Conservation (phyloP, 2,329 filamentous ascomycete species). For the Ceratocystis diversiconidia region DNA sequence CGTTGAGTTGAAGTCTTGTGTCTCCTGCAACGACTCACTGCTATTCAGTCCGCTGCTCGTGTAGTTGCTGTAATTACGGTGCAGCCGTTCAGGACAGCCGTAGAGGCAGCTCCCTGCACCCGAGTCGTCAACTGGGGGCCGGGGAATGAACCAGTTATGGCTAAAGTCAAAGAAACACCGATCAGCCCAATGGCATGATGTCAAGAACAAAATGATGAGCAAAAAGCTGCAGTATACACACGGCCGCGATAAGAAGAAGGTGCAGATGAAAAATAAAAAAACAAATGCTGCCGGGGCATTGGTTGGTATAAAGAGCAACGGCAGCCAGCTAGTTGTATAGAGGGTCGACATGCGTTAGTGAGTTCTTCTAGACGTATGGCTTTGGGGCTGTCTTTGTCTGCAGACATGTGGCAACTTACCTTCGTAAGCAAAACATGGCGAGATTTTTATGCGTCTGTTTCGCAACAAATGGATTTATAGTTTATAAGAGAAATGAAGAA, state of each 20-base stretch:
- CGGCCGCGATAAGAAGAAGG: slow-evolving; percentile 89
- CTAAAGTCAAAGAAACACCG: slow-evolving; percentile 85
- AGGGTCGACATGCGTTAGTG: neutral
- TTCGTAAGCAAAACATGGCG: slow-evolving; percentile 49
- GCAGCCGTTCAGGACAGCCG: slow-evolving; percentile 6
- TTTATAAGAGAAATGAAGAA: neutral
- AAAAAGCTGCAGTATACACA: slow-evolving; percentile 97
- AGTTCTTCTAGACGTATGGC: slow-evolving; percentile 1
- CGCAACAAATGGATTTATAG: neutral
- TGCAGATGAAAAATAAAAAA: slow-evolving; percentile 78
- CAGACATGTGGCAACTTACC: slow-evolving; percentile 27
- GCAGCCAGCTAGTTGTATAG: slow-evolving; percentile 51
- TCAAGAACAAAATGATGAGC: slow-evolving; percentile 85
- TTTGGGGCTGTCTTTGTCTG: neutral
- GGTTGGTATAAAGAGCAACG: slow-evolving; percentile 75
- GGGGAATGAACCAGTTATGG: slow-evolving; percentile 87
- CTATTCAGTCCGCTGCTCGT: neutral
- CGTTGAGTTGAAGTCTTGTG: slow-evolving; percentile 33
- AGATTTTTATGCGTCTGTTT: slow-evolving; percentile 1
- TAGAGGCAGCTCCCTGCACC: slow-evolving; percentile 15
- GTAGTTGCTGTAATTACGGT: slow-evolving; percentile 21
- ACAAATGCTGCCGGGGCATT: slow-evolving; percentile 77
- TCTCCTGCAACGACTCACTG: slow-evolving; percentile 18
- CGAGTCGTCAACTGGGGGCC: slow-evolving; percentile 27
- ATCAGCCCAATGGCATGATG: slow-evolving; percentile 79